phyloP scores from a whole-genome alignment of 176 grass and related monocot species.

The Alopecurus myosuroides region DNA sequence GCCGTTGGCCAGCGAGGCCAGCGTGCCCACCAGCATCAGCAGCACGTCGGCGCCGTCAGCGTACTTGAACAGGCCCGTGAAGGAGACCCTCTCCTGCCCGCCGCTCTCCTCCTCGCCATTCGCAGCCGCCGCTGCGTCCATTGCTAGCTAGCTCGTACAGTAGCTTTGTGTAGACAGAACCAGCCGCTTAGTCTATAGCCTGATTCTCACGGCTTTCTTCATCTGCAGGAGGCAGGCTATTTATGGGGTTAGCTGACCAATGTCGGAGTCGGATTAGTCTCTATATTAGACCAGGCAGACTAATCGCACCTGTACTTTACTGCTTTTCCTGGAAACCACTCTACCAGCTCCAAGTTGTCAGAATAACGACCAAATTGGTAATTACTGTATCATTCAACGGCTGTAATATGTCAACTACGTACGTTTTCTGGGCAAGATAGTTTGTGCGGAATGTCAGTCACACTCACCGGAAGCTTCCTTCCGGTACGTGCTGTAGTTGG shows the following conservation, averaged over 20 bases:
- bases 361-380: not conserved
- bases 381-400: not conserved
- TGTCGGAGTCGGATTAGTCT: too few relatives aligned
- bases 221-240: not conserved
- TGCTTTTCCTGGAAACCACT: not conserved
- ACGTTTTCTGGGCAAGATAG: not conserved
- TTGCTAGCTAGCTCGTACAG: not conserved
- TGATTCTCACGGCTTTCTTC: not conserved
- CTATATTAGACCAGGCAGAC: too few relatives aligned
- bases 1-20: constrained; percentile 43
- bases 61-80: constrained; percentile 35
- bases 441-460: not conserved
- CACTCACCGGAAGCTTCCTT: too few relatives aligned
- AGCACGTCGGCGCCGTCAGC: constrained; percentile 37
- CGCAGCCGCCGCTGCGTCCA: constrained; percentile 2
- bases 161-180: not conserved
- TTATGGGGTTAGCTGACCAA: not conserved
- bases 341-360: not conserved
- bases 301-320: too few relatives aligned
- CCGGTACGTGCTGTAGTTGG: not conserved
- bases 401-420: not conserved
- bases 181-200: not conserved
- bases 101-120: not conserved
- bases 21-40: constrained; percentile 45
- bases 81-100: constrained; percentile 8